Percentiles rank a stretch among this genome's conserved stretches.
Conservation (phyloP, 140 eudicot genomes). For the Flaveria floridana region DNA sequence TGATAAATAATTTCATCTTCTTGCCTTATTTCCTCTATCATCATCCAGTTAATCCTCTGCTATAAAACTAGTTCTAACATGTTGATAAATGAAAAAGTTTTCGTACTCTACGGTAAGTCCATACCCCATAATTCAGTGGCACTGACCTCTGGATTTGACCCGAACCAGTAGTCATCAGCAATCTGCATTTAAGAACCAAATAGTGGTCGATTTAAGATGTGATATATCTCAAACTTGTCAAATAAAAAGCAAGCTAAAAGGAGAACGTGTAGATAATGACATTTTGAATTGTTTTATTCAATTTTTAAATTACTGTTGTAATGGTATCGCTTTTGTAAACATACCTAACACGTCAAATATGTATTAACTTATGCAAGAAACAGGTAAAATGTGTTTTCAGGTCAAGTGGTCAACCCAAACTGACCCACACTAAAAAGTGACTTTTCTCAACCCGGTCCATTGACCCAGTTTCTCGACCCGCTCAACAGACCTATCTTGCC, state of each 20-base stretch:
- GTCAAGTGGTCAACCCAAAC: not conserved
- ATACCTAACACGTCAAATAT: not conserved
- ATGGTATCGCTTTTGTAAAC: not conserved
- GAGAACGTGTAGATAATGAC: not conserved
- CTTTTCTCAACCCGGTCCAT: not conserved
- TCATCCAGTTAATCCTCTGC: slow-evolving; percentile 17
- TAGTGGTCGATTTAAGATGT: not conserved
- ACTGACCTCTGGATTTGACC: slow-evolving; percentile 47
- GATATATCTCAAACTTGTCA: not conserved
- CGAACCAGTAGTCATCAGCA: slow-evolving; percentile 66
- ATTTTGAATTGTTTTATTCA: not conserved
- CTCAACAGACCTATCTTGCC: not conserved
- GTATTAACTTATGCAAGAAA: not conserved
- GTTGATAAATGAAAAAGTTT: not conserved
- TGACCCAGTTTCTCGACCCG: not conserved
- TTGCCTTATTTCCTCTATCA: slow-evolving; percentile 12
- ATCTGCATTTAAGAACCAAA: slow-evolving; percentile 41
- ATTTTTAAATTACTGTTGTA: not conserved
- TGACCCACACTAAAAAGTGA: not conserved
- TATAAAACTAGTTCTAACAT: slow-evolving; percentile 34
- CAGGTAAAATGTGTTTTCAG: not conserved
- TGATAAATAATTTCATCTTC: slow-evolving; percentile 19
- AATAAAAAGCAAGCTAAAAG: slow-evolving; percentile 4
- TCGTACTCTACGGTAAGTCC: slow-evolving; percentile 30
- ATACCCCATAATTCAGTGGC: slow-evolving; percentile 56